Evolutionary conservation across 805 yeast genomes (phyloP).

Genomic region (Starmerella stigmatis): DNA sequence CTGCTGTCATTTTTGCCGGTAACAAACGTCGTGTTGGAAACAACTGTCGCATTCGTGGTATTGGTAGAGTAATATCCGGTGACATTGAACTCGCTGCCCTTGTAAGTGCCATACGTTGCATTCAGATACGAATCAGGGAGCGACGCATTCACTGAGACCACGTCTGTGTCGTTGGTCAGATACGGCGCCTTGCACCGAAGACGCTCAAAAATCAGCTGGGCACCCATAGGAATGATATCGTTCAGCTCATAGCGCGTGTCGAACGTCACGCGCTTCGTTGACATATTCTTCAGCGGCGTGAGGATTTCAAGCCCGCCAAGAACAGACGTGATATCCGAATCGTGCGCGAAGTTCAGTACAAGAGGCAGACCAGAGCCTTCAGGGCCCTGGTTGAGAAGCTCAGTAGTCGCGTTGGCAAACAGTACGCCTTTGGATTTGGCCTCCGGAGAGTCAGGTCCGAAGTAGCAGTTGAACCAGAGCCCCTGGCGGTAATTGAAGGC

Average conservation of each 20-base stretch:
- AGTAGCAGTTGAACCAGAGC: constrained; percentile 37
- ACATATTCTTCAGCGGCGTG: constrained; percentile 35
- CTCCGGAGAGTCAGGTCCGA: constrained; percentile 41
- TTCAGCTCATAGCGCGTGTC: constrained; percentile 38
- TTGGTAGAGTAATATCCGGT: constrained; percentile 12
- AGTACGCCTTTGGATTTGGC: constrained; percentile 37
- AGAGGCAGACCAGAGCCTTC: constrained; percentile 30
- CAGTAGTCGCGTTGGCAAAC: constrained; percentile 40
- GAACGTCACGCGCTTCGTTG: constrained; percentile 38
- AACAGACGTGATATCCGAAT: constrained; percentile 44
- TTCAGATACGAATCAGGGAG: constrained; percentile 15
- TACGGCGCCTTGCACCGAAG: constrained; percentile 33
- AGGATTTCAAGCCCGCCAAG: constrained; percentile 42
- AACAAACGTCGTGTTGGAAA: neutral
- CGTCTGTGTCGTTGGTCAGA: constrained; percentile 15
- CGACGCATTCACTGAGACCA: constrained; percentile 8
- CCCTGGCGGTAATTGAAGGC: constrained; percentile 37
- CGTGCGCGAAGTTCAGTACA: constrained; percentile 44
- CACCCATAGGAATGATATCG: constrained; percentile 50
- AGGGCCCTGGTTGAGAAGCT: constrained; percentile 35
- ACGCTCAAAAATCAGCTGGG: constrained; percentile 42
- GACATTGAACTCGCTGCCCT: constrained; percentile 23
- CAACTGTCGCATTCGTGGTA: constrained; percentile 6
- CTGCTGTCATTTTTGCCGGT: neutral
- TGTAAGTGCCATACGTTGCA: constrained; percentile 14